Conservation (phyloP, 257 asterid genomes). For the Phtheirospermum japonicum region DNA sequence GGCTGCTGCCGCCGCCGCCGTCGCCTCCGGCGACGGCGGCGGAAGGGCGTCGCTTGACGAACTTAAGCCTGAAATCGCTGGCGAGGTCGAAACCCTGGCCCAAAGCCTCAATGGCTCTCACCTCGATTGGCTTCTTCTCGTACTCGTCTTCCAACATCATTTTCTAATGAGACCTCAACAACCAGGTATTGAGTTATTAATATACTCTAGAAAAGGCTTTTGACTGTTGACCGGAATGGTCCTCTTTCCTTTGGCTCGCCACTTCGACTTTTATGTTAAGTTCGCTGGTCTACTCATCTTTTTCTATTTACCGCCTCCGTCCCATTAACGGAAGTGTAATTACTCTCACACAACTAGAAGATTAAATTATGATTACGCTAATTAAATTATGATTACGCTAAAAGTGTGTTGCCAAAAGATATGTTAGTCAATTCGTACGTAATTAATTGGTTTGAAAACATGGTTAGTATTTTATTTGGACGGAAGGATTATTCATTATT, state of each 20-base stretch:
- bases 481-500: no score
- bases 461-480: no score
- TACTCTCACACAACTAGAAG: no score
- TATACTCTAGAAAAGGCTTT: not conserved
- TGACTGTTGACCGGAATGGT: not conserved
- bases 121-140: conserved; percentile 58
- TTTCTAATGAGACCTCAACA: not conserved
- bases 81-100: conserved; percentile 98
- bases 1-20: conserved; percentile 54
- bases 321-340: no score
- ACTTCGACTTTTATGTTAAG: not conserved
- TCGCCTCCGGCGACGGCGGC: not conserved
- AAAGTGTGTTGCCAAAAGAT: no score
- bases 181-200: not conserved
- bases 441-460: no score
- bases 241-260: not conserved
- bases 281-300: not conserved
- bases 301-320: no score
- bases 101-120: conserved; percentile 76
- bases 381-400: no score
- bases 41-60: conserved; percentile 57
- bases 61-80: conserved; percentile 91
- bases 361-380: no score
- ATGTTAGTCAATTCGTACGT: no score
- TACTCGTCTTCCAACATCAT: conserved; percentile 38